Evolutionary conservation across 2,329 filamentous ascomycete species (phyloP), one percentile per base, ranked within the genome.

Genomic region (Herpotrichia juniperi): DNA sequence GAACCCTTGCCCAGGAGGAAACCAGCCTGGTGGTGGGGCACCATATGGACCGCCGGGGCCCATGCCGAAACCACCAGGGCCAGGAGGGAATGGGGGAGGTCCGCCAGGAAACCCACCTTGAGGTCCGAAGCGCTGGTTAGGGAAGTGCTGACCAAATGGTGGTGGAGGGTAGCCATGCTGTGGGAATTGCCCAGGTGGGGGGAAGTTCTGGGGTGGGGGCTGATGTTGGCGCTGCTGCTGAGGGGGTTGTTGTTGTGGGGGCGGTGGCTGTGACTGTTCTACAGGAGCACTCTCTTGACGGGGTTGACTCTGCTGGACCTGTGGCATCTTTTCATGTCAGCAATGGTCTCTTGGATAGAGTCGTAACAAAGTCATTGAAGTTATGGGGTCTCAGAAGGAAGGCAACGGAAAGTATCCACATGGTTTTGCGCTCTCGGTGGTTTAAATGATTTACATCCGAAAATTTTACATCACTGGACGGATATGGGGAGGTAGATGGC

Each of bases 321-420:
- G 50, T 31, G 17, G 39, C 57, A 59, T 55, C 61, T 54, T 48
- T 32, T 53, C 50, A 48, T 51, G 55, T 71, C 53, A 73, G 69
- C 62, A 43, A 24, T 56, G 45, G 11, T 42, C 30, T 48, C 34
- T 48, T 46, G 30, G 31, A 53, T 21, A 35, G 26, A 37, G 30
- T 42, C 39, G 42, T 50, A 22, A 43, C 49, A 63, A 64, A 42
- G 58, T 34, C 12, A 24, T 30, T 42, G 44, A 42, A 53, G 44
- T 16, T 49, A 48, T n/a, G 56, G 56, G 52, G 65, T 60, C 87
- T 96, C 92, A 97, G 92, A 96, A 97, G 93, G 93, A 97, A 97
- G 93, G 92, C 93, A 97, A 96, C 93, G 92, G 93, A 96, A 67
- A 88, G 88, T 86, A 79, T 96, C 93, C 87, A 96, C 93, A 96